Percentiles rank a stretch among this genome's conserved stretches.
Evolutionary conservation across 306 rosid species (phyloP).

Genomic region (Gynostemma pentaphyllum): DNA sequence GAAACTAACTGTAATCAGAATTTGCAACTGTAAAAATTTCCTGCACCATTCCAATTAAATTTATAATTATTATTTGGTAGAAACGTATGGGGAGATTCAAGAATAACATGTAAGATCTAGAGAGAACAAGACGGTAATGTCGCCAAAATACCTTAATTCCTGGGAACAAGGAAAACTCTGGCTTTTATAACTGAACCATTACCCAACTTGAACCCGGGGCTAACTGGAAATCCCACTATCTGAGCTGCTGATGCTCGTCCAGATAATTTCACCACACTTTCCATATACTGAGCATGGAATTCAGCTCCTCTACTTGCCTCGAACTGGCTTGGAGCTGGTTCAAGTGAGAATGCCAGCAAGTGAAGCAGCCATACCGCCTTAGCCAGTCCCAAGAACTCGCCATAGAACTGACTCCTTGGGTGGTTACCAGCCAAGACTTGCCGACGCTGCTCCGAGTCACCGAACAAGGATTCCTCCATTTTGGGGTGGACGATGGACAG

Average conservation of each 20-base stretch:
- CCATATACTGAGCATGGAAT: conserved; percentile 72
- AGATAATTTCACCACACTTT: conserved; percentile 57
- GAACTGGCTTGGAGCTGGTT: conserved; percentile 78
- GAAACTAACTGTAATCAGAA: no score
- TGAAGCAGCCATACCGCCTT: conserved; percentile 90
- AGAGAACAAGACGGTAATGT: not conserved
- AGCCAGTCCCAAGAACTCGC: conserved; percentile 55
- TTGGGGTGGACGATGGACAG: conserved; percentile 79
- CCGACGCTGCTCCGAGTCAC: conserved; percentile 67
- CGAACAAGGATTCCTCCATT: conserved; percentile 96
- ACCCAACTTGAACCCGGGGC: conserved; percentile 90
- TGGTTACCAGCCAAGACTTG: conserved; percentile 61
- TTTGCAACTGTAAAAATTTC: no score
- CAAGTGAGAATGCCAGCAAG: conserved; percentile 80
- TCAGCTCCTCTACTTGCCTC: conserved; percentile 89
- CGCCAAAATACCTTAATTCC: conserved; percentile 19
- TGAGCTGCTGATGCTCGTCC: conserved; percentile 61
- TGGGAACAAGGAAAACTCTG: conserved; percentile 58
- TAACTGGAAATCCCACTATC: conserved; percentile 66
- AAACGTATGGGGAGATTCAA: no score
- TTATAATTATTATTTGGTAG: no score
- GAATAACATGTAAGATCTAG: not conserved
- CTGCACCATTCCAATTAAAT: not conserved
- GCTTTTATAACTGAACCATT: conserved; percentile 73
- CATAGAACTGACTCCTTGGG: conserved; percentile 76